phyloP scores from a whole-genome alignment of 495 filamentous ascomycete genomes.

The Sordaria brevicollis region DNA sequence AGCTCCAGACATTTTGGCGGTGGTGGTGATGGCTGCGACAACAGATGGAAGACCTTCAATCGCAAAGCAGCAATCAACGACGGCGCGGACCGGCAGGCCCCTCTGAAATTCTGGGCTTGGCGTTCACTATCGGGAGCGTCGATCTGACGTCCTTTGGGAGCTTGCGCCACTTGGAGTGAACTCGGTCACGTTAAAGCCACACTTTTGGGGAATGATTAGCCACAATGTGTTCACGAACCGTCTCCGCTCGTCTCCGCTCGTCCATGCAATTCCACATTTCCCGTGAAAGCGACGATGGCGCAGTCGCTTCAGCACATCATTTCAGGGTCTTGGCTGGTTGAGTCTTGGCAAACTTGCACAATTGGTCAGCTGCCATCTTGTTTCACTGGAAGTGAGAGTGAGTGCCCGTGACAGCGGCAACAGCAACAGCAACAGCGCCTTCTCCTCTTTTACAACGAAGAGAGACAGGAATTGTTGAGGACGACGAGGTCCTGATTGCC shows the following conservation, averaged over 20 bases:
- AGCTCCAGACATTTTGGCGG: slow-evolving; percentile 14
- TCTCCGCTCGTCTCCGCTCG: neutral
- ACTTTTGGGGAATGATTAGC: neutral
- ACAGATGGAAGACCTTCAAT: neutral
- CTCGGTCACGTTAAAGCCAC: neutral
- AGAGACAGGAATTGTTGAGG: too few relatives aligned
- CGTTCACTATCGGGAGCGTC: neutral
- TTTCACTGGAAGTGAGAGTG: neutral
- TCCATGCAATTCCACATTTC: neutral
- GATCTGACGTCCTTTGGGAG: neutral
- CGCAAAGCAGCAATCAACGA: neutral
- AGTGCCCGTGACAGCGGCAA: neutral
- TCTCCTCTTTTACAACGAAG: neutral
- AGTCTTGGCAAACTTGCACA: neutral
- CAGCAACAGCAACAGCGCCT: neutral
- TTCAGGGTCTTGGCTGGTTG: neutral
- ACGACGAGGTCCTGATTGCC: neutral
- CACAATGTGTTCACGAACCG: neutral
- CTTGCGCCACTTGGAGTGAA: neutral
- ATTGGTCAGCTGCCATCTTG: neutral
- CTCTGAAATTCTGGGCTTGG: neutral
- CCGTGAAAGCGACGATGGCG: neutral
- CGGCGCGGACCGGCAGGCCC: neutral
- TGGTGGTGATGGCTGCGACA: neutral
- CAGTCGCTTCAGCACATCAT: neutral